These are phyloP conservation scores for Alternaria angustiovoidea DNA, from an alignment of 2,329 filamentous ascomycete genomes.

Conservation along the genomic window DNA sequence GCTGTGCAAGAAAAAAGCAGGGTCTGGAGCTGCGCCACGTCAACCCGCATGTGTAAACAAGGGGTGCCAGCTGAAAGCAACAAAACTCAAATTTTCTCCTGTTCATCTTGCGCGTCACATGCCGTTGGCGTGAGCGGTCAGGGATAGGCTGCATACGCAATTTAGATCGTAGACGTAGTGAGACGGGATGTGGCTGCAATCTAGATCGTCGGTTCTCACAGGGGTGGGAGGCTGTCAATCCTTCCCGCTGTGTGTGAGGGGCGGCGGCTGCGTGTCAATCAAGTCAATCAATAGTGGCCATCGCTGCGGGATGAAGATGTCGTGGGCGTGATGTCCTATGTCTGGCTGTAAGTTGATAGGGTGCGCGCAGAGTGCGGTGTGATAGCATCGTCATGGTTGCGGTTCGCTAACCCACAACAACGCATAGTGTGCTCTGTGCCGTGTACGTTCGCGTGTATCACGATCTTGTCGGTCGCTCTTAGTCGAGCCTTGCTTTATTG, in stretches of 20 bases:
- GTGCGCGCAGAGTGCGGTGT: conserved; percentile 1
- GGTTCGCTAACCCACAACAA: conserved; percentile 4
- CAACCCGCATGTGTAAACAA: conserved; percentile 19
- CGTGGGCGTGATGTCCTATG: not conserved
- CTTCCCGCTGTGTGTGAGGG: conserved; percentile 6
- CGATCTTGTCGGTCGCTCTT: conserved; percentile 1
- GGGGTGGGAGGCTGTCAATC: conserved; percentile 9
- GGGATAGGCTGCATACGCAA: conserved; percentile 18
- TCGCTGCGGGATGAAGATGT: not conserved
- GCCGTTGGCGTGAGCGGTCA: conserved; percentile 14
- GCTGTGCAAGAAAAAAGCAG: conserved; percentile 4
- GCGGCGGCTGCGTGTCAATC: conserved; percentile 14
- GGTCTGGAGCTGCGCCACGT: conserved; percentile 16
- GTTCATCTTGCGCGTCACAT: conserved; percentile 11
- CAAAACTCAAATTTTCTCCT: conserved; percentile 11
- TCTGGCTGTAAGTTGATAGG: not conserved
- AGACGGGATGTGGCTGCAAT: conserved; percentile 22
- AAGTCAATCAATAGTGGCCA: conserved; percentile 1
- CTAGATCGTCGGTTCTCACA: conserved; percentile 22
- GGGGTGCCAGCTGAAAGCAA: conserved; percentile 28
- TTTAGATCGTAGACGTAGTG: conserved; percentile 10
- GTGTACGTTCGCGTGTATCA: conserved; percentile 1
- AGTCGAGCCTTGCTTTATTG: conserved; percentile 17
- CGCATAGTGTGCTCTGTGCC: conserved; percentile 6
- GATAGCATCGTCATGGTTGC: not conserved